Base-by-base conservation (phyloP, 1,284 basidiomycete species). In the Cryptococcus jaspeensis region DNA sequence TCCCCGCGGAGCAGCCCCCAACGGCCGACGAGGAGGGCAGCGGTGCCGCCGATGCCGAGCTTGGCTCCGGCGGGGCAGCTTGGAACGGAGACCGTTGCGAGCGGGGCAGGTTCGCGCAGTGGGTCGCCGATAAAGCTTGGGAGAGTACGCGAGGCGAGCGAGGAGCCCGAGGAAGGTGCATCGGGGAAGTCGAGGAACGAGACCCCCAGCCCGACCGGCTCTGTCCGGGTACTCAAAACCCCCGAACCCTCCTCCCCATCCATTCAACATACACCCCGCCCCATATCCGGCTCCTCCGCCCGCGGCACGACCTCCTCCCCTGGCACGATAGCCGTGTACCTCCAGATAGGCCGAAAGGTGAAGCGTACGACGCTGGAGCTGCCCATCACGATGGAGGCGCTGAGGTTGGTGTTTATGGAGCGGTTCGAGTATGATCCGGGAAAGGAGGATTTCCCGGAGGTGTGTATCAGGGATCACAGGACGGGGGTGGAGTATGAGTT, bases 401-500 rank as follows among this genome's bases (percentile, higher is more conserved):
- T 78, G 6, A 61, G 64, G 38, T 61, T 96, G 69, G 78, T 98
- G 23, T 99, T 99, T 70, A 90, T 98, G 68, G 94, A 98, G 78
- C 88, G 87, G 66, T 99, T 99, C 70, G 87, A 90, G 38, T 98
- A 96, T 74, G 94, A 90, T 69, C 92, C 95, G 0, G 87, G 90
- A 1, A 83, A 88, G 78, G 92, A 92, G 56, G 90, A 96, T 69
- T 98, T 98, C 71, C 95, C 95, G 11, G 88, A 90, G 18, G 95
- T 99, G 53, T 98, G 98, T 72, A 87, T 98, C 56, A 87, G 92
- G 9, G 95, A 98, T 78, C 87, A 87, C 4, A 85, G 84, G 36
- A 93, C 89, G 58, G 92, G 92, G 8, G 89, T 98, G 51, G 88
- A 92, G 71, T 99, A 97, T 72, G 93, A 98, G 77, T 81, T 99